phyloP scores from a whole-genome alignment of 2,329 filamentous ascomycete species.

The Coccinonectria pachysandricola region DNA sequence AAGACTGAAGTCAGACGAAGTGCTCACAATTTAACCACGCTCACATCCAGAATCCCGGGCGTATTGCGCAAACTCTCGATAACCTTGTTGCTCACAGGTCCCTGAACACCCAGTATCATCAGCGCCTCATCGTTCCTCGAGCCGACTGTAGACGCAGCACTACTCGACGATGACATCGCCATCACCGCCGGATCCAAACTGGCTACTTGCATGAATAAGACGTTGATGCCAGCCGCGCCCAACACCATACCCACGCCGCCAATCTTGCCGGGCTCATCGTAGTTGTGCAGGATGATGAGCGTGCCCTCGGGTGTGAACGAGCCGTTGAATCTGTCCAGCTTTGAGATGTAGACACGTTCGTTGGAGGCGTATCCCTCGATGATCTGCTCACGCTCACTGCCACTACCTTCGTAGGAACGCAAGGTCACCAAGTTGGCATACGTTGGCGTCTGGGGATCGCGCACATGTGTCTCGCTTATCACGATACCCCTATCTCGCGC shows the following conservation, averaged over 20 bases:
- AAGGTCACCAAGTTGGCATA: constrained; percentile 66
- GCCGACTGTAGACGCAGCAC: constrained; percentile 11
- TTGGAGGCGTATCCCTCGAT: constrained; percentile 59
- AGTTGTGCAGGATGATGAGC: constrained; percentile 70
- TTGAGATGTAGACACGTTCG: constrained; percentile 56
- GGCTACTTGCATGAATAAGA: constrained; percentile 69
- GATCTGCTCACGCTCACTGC: constrained; percentile 28
- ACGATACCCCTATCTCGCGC: constrained; percentile 69
- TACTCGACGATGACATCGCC: too few species aligned
- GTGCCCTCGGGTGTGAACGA: constrained; percentile 65
- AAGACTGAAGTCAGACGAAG: too few species aligned
- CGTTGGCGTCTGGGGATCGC: constrained; percentile 49
- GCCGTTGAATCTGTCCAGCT: constrained; percentile 63
- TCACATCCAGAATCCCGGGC: constrained; percentile 47
- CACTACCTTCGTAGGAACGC: constrained; percentile 35
- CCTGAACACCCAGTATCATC: constrained; percentile 71
- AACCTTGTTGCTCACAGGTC: constrained; percentile 48
- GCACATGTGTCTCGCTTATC: constrained; percentile 61
- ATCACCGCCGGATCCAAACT: constrained; percentile 30
- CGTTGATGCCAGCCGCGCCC: constrained; percentile 63
- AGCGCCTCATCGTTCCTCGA: constrained; percentile 53
- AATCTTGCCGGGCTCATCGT: constrained; percentile 74
- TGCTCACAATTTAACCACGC: constrained; percentile 37
- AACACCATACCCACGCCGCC: constrained; percentile 64
- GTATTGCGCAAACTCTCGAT: constrained; percentile 36